Conservation (phyloP, 352 stramenopile species). For the Phytophthora sansomeana region DNA sequence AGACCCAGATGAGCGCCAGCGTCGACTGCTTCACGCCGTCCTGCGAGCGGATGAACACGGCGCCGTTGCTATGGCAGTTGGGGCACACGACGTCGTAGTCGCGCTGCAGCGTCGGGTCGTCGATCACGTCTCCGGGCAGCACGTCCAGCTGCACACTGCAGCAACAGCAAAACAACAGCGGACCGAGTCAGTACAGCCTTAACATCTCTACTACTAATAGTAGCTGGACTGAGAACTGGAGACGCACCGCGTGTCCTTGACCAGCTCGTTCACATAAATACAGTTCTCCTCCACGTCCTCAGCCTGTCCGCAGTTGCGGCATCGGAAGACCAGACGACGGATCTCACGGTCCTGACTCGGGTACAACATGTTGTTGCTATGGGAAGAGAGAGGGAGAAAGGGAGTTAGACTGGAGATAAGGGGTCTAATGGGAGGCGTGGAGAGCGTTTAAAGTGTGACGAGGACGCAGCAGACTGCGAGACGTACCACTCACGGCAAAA, state of each 20-base stretch:
- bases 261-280: conserved; percentile 93
- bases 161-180: conserved; percentile 7
- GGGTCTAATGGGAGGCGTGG: background rate
- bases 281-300: conserved; percentile 90
- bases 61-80: conserved; percentile 79
- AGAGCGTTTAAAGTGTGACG: background rate
- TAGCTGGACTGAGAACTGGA: background rate
- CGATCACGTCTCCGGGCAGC: conserved; percentile 86
- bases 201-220: too few relatives aligned
- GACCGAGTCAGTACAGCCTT: too few relatives aligned
- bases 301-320: conserved; percentile 87
- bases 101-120: conserved; percentile 89
- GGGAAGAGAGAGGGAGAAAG: background rate
- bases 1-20: conserved; percentile 89
- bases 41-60: conserved; percentile 90
- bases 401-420: background rate
- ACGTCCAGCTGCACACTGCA: conserved; percentile 85
- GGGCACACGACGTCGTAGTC: conserved; percentile 88
- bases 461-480: background rate
- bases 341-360: conserved; percentile 89
- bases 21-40: conserved; percentile 90
- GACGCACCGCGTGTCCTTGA: conserved; percentile 86
- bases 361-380: conserved; percentile 94
- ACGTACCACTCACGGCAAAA: conserved; percentile 91
- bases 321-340: conserved; percentile 86